These are phyloP conservation scores for Tuber microsphaerosporum DNA, from an alignment of 495 filamentous ascomycete species.

Conservation along the genomic window DNA sequence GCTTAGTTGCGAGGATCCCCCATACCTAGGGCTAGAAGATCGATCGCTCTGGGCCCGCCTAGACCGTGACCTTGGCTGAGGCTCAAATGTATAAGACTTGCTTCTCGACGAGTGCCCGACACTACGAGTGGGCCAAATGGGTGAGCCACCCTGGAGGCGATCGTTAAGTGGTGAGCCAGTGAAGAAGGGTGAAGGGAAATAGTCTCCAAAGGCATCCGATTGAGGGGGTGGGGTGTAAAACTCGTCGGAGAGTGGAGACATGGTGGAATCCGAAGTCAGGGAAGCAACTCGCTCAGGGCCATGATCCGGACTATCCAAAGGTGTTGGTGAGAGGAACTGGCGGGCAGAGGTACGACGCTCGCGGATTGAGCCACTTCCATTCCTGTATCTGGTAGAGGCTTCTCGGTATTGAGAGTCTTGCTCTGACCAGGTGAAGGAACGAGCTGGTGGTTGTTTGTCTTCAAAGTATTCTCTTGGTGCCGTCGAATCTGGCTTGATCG, in stretches of 20 bases:
- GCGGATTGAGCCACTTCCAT: constrained; percentile 36
- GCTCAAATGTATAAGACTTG: constrained; percentile 28
- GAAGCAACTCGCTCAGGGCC: constrained; percentile 44
- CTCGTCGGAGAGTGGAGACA: constrained; percentile 51
- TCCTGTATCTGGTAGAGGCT: constrained; percentile 33
- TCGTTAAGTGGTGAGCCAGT: constrained; percentile 20
- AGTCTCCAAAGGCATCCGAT: constrained; percentile 27
- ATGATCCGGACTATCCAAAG: constrained; percentile 10
- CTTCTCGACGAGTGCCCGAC: constrained; percentile 22
- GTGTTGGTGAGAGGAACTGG: constrained; percentile 1
- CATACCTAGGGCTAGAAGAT: constrained; percentile 44
- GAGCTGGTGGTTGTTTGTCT: constrained; percentile 5
- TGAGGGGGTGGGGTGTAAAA: constrained; percentile 23
- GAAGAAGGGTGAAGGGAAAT: constrained; percentile 21
- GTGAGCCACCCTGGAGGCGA: constrained; percentile 19
- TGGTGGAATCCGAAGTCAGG: constrained; percentile 51
- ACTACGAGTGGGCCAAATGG: constrained; percentile 22
- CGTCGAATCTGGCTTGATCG: constrained; percentile 22
- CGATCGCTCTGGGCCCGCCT: constrained; percentile 47
- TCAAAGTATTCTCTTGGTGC: constrained; percentile 27
- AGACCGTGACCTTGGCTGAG: constrained; percentile 25
- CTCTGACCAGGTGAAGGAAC: constrained; percentile 31
- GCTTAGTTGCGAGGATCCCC: constrained; percentile 45
- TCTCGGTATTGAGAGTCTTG: constrained; percentile 21
- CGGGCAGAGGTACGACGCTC: constrained; percentile 30